These are phyloP conservation scores for Tricholoma furcatifolium DNA, from an alignment of 768 basidiomycete genomes.

Conservation along the genomic window DNA sequence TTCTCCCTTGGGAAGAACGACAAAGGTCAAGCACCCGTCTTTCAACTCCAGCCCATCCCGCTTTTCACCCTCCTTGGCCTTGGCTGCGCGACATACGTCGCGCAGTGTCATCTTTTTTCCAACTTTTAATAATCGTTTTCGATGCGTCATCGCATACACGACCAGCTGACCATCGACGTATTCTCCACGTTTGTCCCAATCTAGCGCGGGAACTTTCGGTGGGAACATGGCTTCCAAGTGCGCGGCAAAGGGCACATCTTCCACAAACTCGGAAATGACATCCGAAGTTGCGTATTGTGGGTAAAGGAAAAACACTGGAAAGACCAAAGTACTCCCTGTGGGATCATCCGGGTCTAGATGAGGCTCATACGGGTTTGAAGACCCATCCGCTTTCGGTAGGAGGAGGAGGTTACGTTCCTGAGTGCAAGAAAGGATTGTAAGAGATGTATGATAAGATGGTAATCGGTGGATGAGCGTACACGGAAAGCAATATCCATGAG, in stretches of 20 bases:
- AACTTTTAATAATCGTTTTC: conserved; percentile 80
- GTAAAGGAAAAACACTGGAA: conserved; percentile 93
- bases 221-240: conserved; percentile 87
- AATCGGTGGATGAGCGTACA: conserved; percentile 40
- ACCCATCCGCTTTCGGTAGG: conserved; percentile 49
- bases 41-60: conserved; percentile 82
- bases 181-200: conserved; percentile 75
- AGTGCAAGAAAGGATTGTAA: conserved; percentile 3
- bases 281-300: conserved; percentile 90
- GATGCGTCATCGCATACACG: conserved; percentile 80
- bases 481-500: conserved; percentile 59
- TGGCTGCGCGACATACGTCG: conserved; percentile 69
- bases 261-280: conserved; percentile 81
- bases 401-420: conserved; percentile 76
- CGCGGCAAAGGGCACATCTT: conserved; percentile 78
- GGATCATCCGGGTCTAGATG: conserved; percentile 68
- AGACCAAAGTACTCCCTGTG: conserved; percentile 56
- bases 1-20: conserved; percentile 72
- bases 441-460: conserved; percentile 1
- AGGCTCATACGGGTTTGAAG: conserved; percentile 57
- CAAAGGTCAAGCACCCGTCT: conserved; percentile 80
- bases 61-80: conserved; percentile 54
- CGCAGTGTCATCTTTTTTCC: conserved; percentile 87
- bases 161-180: conserved; percentile 65
- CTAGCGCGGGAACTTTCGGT: conserved; percentile 56